These are phyloP conservation scores for Tuber calosporum DNA, from an alignment of 495 filamentous ascomycete species.

Conservation along the genomic window DNA sequence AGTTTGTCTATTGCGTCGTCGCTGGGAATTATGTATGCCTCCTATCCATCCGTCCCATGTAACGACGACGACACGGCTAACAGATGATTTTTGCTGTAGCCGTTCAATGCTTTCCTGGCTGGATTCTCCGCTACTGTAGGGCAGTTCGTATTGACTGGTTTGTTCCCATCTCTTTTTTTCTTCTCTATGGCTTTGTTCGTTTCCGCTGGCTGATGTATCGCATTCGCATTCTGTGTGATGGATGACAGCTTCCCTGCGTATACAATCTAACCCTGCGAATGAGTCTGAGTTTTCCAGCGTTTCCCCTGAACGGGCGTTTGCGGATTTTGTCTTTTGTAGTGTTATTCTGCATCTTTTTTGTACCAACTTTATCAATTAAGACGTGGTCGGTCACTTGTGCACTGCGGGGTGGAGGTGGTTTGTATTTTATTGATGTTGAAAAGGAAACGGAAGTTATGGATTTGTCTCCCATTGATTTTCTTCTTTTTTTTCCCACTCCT, in stretches of 20 bases:
- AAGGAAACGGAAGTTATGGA: too few relatives aligned
- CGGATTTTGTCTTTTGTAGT: conserved; percentile 91
- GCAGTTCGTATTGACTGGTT: conserved; percentile 89
- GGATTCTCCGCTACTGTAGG: conserved; percentile 93
- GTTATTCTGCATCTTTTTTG: conserved; percentile 98
- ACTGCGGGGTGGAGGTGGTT: conserved; percentile 4
- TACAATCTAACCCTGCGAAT: conserved; percentile 79
- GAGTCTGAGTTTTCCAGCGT: conserved; percentile 60
- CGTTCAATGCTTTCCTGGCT: conserved; percentile 95
- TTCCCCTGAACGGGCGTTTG: conserved; percentile 78
- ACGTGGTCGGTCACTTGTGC: not conserved
- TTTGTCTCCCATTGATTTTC: too few relatives aligned
- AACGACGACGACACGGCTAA: not conserved
- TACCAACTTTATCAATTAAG: conserved; percentile 96
- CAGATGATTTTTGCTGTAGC: conserved; percentile 48
- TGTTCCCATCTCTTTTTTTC: conserved; percentile 28
- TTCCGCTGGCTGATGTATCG: not conserved
- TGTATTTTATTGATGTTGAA: conserved; percentile 13
- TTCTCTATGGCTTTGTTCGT: conserved; percentile 25
- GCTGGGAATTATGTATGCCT: conserved; percentile 83
- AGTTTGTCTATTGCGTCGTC: conserved; percentile 89
- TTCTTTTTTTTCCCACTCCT: too few relatives aligned
- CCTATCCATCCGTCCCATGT: not conserved
- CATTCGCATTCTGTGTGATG: too few relatives aligned
- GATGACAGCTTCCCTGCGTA: conserved; percentile 61